Conservation (phyloP, 192 early-diverging fungal genomes). For the Podila clonocystis region DNA sequence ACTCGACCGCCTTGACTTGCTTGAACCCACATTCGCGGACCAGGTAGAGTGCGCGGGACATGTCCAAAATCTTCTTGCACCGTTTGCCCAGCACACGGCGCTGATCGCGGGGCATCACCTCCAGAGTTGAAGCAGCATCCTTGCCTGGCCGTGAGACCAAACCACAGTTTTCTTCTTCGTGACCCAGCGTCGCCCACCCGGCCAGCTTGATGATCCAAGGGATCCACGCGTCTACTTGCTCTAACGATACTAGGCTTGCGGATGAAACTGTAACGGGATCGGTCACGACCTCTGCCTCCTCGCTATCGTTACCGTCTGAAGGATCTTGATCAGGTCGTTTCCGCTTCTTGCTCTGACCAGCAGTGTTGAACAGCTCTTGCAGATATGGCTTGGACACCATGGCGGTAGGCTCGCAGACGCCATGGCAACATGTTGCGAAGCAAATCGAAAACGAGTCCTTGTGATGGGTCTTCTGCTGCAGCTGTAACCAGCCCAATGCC, state of each 20-base stretch:
- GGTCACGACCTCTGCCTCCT: neutral
- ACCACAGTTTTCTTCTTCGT: slow-evolving; percentile 30
- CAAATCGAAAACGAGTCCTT: slow-evolving; percentile 40
- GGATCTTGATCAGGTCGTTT: slow-evolving; percentile 16
- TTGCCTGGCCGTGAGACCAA: slow-evolving; percentile 43
- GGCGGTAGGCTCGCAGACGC: slow-evolving; percentile 33
- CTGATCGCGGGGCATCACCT: slow-evolving; percentile 29
- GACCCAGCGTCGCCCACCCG: slow-evolving; percentile 46
- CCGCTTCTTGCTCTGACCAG: slow-evolving; percentile 18
- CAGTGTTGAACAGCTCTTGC: slow-evolving; percentile 20
- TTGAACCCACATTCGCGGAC: slow-evolving; percentile 44
- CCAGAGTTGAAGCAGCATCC: slow-evolving; percentile 10
- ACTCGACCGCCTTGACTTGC: slow-evolving; percentile 38
- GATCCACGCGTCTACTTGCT: slow-evolving; percentile 32
- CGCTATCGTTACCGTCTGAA: neutral
- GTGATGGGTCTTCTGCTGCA: neutral
- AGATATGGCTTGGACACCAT: slow-evolving; percentile 33
- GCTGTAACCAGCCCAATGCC: slow-evolving; percentile 35
- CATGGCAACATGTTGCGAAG: slow-evolving; percentile 50
- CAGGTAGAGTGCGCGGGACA: slow-evolving; percentile 39
- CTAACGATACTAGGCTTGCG: neutral
- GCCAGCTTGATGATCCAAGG: slow-evolving; percentile 48
- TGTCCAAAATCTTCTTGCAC: slow-evolving; percentile 46
- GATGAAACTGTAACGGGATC: neutral
- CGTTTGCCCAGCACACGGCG: slow-evolving; percentile 40